These are phyloP conservation scores for Blepharisma undulans DNA, from an alignment of 169 alveolate genomes.

Conservation along the genomic window DNA sequence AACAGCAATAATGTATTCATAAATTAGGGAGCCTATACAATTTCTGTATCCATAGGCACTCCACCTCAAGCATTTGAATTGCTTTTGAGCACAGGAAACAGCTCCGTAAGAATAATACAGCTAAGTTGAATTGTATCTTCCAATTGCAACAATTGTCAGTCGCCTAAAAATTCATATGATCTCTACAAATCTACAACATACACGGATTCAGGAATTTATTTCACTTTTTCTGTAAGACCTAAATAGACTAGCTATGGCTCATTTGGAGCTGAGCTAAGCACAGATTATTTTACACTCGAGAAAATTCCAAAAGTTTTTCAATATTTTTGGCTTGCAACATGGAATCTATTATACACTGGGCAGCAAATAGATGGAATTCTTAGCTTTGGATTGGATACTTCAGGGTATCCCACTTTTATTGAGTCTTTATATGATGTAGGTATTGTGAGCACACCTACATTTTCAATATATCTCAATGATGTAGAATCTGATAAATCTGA, in stretches of 20 bases:
- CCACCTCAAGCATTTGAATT: conserved; percentile 73
- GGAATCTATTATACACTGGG: no score
- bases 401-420: not conserved
- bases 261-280: not conserved
- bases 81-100: conserved; percentile 52
- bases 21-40: not conserved
- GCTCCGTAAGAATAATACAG: conserved; percentile 2
- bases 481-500: not conserved
- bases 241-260: no score
- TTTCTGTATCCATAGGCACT: conserved; percentile 54
- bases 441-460: not conserved
- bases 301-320: no score
- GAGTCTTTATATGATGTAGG: not conserved
- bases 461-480: conserved; percentile 12
- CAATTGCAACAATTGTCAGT: not conserved
- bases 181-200: no score
- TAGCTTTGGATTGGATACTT: not conserved
- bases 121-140: conserved; percentile 7
- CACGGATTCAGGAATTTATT: no score
- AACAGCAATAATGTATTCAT: no score
- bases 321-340: no score
- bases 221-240: no score
- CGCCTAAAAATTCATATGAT: no score
- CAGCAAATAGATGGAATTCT: conserved; percentile 7
- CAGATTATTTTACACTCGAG: not conserved